Percentiles rank a stretch among this genome's conserved stretches.
phyloP scores from a whole-genome alignment of 305 asterid species.

The Plantago coronopus region DNA sequence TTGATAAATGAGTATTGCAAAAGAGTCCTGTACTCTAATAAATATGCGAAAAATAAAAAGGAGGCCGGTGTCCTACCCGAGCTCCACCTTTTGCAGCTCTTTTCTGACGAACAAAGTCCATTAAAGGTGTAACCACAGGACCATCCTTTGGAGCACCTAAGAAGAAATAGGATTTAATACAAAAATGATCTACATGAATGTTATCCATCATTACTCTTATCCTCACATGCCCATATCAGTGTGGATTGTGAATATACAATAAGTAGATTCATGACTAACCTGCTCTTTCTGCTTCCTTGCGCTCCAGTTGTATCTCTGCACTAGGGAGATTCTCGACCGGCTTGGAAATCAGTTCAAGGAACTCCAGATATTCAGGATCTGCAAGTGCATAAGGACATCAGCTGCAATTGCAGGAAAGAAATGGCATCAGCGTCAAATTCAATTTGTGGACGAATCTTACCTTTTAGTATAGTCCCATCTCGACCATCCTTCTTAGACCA shows the following conservation, averaged over 20 bases:
- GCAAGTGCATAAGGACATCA: constrained; percentile 39
- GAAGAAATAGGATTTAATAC: constrained; percentile 24
- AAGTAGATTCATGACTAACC: constrained; percentile 45
- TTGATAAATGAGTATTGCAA: not conserved
- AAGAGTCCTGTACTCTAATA: not conserved
- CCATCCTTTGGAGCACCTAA: constrained; percentile 73
- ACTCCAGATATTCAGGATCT: constrained; percentile 95
- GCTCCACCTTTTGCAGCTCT: constrained; percentile 84
- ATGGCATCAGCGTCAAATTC: constrained; percentile 23
- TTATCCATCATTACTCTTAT: constrained; percentile 9
- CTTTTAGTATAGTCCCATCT: constrained; percentile 80
- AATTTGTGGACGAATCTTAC: constrained; percentile 35
- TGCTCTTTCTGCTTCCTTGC: constrained; percentile 88
- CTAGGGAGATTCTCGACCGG: constrained; percentile 95
- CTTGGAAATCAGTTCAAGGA: constrained; percentile 79
- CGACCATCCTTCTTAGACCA: constrained; percentile 91
- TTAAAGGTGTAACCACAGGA: constrained; percentile 78
- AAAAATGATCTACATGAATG: constrained; percentile 16
- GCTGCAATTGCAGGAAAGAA: constrained; percentile 25
- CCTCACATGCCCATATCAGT: constrained; percentile 1
- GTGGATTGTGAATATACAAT: not conserved
- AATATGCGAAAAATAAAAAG: constrained; percentile 15
- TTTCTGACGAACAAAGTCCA: constrained; percentile 88
- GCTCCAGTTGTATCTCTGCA: constrained; percentile 93
- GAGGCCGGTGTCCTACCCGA: constrained; percentile 53